These are phyloP conservation scores for Lentinus brumalis DNA, from an alignment of 768 basidiomycete species.

Conservation along the genomic window DNA sequence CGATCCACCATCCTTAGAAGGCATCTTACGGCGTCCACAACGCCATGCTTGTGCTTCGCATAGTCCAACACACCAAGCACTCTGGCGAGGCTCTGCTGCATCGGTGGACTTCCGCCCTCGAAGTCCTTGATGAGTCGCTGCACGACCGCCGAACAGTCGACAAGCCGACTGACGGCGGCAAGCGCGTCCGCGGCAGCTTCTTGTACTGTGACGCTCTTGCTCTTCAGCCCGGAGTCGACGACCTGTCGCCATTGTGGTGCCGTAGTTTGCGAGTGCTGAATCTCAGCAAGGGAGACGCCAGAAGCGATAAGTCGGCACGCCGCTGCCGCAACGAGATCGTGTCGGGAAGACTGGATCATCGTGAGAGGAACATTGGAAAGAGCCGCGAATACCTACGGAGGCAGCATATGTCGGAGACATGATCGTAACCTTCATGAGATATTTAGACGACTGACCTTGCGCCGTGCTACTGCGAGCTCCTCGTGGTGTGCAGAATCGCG, in stretches of 20 bases:
- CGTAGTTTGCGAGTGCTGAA: conserved; percentile 35
- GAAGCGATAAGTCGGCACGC: conserved; percentile 71
- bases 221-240: conserved; percentile 72
- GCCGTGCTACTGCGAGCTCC: conserved; percentile 24
- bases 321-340: conserved; percentile 70
- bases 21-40: conserved; percentile 56
- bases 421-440: neutral
- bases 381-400: conserved; percentile 62
- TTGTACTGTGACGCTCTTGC: conserved; percentile 65
- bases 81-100: conserved; percentile 76
- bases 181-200: conserved; percentile 75
- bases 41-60: conserved; percentile 50
- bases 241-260: conserved; percentile 68
- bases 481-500: conserved; percentile 25
- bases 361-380: conserved; percentile 58
- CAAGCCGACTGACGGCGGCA: conserved; percentile 65
- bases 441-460: conserved; percentile 43
- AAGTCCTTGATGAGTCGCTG: conserved; percentile 70
- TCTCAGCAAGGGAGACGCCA: conserved; percentile 61
- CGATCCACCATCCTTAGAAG: conserved; percentile 61
- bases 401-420: neutral
- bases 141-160: conserved; percentile 64
- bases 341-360: conserved; percentile 63
- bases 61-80: conserved; percentile 74
- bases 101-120: conserved; percentile 45